Percentiles rank a stretch among this genome's conserved stretches.
Evolutionary conservation across 2,329 filamentous ascomycete genomes (phyloP).

Genomic region (Penicillium sp.): DNA sequence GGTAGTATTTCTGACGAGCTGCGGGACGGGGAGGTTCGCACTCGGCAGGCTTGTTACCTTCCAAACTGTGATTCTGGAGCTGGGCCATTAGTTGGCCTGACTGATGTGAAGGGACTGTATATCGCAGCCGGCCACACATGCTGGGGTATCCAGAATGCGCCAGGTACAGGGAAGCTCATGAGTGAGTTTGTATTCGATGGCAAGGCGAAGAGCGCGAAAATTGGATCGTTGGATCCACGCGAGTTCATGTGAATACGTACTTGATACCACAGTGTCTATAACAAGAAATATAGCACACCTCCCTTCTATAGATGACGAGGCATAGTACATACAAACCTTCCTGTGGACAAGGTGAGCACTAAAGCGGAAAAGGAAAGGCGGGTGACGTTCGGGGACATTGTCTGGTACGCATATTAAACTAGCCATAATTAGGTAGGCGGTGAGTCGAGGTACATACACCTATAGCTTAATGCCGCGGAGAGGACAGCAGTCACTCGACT

Average conservation of each 20-base stretch:
- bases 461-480: conserved; percentile 17
- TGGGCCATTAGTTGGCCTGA: conserved; percentile 70
- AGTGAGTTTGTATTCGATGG: conserved; percentile 72
- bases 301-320: not conserved
- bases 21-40: conserved; percentile 58
- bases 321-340: not conserved
- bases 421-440: not conserved
- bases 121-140: conserved; percentile 88
- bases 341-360: not conserved
- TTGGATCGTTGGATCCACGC: conserved; percentile 59
- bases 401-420: not conserved
- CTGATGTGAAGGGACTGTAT: conserved; percentile 63
- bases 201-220: conserved; percentile 56
- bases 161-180: conserved; percentile 73
- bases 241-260: conserved; percentile 38
- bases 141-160: conserved; percentile 96
- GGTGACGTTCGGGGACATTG: not conserved
- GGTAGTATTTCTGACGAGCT: conserved; percentile 49
- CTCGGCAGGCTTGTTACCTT: conserved; percentile 84
- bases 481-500: conserved; percentile 17
- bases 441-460: not conserved
- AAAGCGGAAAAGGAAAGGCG: not conserved
- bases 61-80: conserved; percentile 59
- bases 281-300: not conserved
- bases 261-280: conserved; percentile 1